These are phyloP conservation scores for Eutrema heterophyllum DNA, from an alignment of 345 rosid species.

Conservation along the genomic window DNA sequence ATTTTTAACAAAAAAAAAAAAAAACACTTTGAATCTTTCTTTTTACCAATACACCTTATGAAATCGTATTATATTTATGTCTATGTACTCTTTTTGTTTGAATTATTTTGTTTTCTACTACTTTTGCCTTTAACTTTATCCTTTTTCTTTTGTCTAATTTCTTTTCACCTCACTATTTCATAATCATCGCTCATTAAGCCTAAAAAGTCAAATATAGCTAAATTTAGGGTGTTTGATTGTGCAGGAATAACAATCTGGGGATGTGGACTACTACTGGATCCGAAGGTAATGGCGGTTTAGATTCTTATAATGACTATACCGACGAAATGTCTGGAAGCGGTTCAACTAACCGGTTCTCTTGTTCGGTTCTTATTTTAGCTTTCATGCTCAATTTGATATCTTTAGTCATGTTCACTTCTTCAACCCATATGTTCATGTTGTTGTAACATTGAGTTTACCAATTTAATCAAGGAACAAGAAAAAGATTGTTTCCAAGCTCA, in stretches of 20 bases:
- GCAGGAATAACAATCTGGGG: slow-evolving; percentile 78
- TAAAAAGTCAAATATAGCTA: slow-evolving; percentile 16
- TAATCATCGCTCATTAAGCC: not conserved
- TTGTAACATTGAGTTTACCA: slow-evolving; percentile 37
- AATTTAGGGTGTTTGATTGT: slow-evolving; percentile 10
- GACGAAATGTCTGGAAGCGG: slow-evolving; percentile 53
- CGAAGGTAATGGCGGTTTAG: slow-evolving; percentile 29
- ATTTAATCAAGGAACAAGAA: slow-evolving; percentile 18
- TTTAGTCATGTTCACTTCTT: slow-evolving; percentile 28
- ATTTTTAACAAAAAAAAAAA: too few relatives aligned
- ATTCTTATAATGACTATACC: slow-evolving; percentile 36
- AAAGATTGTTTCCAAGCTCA: slow-evolving; percentile 3
- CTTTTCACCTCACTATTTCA: slow-evolving; percentile 16
- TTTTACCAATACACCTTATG: not conserved
- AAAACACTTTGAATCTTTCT: slow-evolving; percentile 1
- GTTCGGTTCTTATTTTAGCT: slow-evolving; percentile 22
- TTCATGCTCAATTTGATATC: slow-evolving; percentile 27
- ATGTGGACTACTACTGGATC: slow-evolving; percentile 69
- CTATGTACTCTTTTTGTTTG: not conserved
- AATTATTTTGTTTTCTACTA: not conserved
- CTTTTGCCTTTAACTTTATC: slow-evolving; percentile 26
- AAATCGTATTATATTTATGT: not conserved
- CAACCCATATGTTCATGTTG: slow-evolving; percentile 27
- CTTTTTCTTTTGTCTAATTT: not conserved
- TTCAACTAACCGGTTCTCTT: slow-evolving; percentile 19